Conservation (phyloP, 345 rosid genomes). For the Lagerstroemia speciosa region DNA sequence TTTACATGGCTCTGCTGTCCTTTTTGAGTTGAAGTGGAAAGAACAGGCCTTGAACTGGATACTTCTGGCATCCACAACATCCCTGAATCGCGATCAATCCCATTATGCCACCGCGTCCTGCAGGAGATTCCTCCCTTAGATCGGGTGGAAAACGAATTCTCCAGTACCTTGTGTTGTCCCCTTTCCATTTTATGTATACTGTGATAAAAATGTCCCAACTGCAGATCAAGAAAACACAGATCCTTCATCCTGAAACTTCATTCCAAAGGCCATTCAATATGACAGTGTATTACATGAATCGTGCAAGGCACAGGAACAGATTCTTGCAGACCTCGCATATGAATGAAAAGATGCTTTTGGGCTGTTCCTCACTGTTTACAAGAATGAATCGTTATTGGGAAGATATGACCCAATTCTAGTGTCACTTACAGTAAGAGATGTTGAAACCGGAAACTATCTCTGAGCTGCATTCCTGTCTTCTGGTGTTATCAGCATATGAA, state of each 20-base stretch:
- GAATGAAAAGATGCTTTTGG: neutral
- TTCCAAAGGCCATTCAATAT: neutral
- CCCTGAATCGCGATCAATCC: too few relatives aligned
- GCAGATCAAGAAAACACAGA: neutral
- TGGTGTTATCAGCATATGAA: conserved; percentile 1
- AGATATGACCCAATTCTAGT: neutral
- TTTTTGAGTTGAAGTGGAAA: too few relatives aligned
- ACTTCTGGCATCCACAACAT: too few relatives aligned
- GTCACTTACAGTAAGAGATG: neutral
- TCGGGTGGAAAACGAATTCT: too few relatives aligned
- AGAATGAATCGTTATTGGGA: neutral
- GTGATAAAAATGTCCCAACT: too few relatives aligned
- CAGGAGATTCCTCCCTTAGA: too few relatives aligned
- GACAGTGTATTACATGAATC: neutral
- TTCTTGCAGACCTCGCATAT: neutral
- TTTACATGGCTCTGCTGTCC: neutral
- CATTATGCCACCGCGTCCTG: too few relatives aligned
- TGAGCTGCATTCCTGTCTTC: neutral
- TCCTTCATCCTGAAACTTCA: neutral
- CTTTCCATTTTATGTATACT: too few relatives aligned
- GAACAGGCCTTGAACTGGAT: too few relatives aligned
- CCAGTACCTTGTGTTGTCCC: too few relatives aligned
- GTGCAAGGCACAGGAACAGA: neutral
- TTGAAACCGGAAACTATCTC: neutral
- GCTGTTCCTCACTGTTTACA: neutral